A percentile compares a stretch with the other conserved stretches of the same genome.
Evolutionary conservation across 176 grass and related monocot species (phyloP).

Genomic region (sorghum (Sorghum bicolor)): DNA sequence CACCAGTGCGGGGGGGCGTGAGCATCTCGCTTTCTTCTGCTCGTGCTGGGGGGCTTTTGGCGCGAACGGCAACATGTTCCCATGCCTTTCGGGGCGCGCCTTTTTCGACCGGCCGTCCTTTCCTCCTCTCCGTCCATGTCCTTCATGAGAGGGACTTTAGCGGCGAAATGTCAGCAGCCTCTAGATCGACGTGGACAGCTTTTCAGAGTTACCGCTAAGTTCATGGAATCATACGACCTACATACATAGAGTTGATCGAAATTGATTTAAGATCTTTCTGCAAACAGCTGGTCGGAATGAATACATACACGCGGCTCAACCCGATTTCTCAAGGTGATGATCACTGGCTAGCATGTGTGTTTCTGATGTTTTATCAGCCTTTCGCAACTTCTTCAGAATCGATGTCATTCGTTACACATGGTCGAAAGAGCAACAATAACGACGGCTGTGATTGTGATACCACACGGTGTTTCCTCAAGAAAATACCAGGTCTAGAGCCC

Average conservation of each 20-base stretch:
- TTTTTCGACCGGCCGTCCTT: not conserved
- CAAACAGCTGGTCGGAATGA: not conserved
- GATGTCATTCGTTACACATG: not conserved
- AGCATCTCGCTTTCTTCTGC: not conserved
- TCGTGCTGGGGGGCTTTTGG: constrained; percentile 13
- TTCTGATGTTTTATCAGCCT: not conserved
- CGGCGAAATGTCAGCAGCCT: not conserved
- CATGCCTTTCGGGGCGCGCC: constrained; percentile 13
- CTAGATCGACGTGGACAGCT: not conserved
- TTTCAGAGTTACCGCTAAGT: not conserved
- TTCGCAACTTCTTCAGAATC: not conserved
- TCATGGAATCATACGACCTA: not conserved
- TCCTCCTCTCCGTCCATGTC: not conserved
- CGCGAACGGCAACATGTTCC: constrained; percentile 5
- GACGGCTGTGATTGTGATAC: not conserved
- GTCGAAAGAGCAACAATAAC: not conserved
- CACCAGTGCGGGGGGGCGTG: not conserved
- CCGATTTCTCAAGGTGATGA: not conserved
- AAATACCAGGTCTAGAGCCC: not conserved
- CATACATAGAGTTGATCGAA: not conserved
- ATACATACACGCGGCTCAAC: not conserved
- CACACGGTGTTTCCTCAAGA: not conserved
- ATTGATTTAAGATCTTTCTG: not conserved
- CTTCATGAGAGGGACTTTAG: not conserved
- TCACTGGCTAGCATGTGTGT: not conserved